phyloP scores from a whole-genome alignment of 306 rosid species.

The Oemleria cerasiformis region DNA sequence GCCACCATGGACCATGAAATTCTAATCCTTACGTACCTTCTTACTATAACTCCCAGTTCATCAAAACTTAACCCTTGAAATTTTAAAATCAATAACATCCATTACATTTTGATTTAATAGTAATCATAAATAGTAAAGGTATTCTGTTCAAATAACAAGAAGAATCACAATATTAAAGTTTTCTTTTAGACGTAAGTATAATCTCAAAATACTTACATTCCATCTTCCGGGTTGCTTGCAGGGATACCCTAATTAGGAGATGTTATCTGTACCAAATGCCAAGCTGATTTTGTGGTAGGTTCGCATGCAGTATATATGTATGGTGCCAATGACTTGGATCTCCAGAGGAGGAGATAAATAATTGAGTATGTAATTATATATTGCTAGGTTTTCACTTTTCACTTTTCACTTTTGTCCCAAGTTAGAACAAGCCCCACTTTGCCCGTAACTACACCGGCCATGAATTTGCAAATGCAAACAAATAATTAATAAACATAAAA shows the following conservation, averaged over 20 bases:
- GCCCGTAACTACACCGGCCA: slow-evolving; percentile 3
- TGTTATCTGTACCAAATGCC: no score
- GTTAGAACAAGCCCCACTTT: slow-evolving; percentile 16
- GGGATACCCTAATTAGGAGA: no score
- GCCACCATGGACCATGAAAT: neutral
- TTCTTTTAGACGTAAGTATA: no score
- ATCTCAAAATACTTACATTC: no score
- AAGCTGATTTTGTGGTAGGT: slow-evolving; percentile 10
- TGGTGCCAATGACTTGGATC: neutral
- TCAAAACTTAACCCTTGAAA: neutral
- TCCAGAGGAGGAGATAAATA: neutral
- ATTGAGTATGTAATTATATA: no score
- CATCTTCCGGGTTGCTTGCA: no score
- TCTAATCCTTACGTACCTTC: neutral
- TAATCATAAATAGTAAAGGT: no score
- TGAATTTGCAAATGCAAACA: slow-evolving; percentile 3
- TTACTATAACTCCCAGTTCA: neutral
- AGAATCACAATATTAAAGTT: no score
- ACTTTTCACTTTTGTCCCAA: slow-evolving; percentile 5
- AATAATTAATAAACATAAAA: neutral
- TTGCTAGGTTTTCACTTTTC: no score
- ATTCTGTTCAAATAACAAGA: no score
- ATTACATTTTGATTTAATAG: neutral
- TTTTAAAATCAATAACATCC: no score
- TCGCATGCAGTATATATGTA: slow-evolving; percentile 6